Percentiles rank a stretch among this genome's conserved stretches.
These are phyloP conservation scores for Candida sanyaensis DNA, from an alignment of 1,139 yeast genomes.

Conservation along the genomic window DNA sequence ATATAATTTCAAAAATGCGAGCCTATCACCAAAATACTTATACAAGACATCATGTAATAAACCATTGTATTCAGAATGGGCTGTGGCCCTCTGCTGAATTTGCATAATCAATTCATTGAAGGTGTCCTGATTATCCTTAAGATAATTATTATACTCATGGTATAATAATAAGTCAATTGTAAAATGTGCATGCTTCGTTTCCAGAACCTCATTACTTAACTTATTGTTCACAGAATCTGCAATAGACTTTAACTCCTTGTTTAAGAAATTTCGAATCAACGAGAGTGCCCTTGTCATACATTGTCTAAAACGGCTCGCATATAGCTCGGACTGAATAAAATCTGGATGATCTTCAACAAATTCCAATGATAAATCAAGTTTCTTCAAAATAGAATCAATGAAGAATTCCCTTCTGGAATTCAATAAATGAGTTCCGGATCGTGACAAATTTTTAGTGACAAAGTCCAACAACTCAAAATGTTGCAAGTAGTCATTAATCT, in stretches of 20 bases:
- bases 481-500: slow-evolving; percentile 54
- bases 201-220: slow-evolving; percentile 38
- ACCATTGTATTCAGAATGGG: slow-evolving; percentile 63
- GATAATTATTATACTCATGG: slow-evolving; percentile 49
- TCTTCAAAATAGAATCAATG: slow-evolving; percentile 43
- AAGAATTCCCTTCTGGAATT: slow-evolving; percentile 17
- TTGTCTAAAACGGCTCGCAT: slow-evolving; percentile 74
- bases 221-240: slow-evolving; percentile 38
- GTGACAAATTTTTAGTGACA: slow-evolving; percentile 67
- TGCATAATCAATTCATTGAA: slow-evolving; percentile 46
- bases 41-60: slow-evolving; percentile 65
- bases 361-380: slow-evolving; percentile 56
- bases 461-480: slow-evolving; percentile 72
- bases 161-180: slow-evolving; percentile 42
- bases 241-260: slow-evolving; percentile 45
- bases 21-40: slow-evolving; percentile 61
- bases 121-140: slow-evolving; percentile 22
- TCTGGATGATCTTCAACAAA: slow-evolving; percentile 41
- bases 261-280: slow-evolving; percentile 67
- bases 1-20: slow-evolving; percentile 44
- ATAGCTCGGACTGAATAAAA: slow-evolving; percentile 71
- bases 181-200: slow-evolving; percentile 16
- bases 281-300: slow-evolving; percentile 84
- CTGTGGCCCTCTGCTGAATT: slow-evolving; percentile 48
- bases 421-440: slow-evolving; percentile 69